Evolutionary conservation across 768 basidiomycete species (phyloP), one percentile per base, ranked within the genome.

Genomic region (Pleurotus tuber-regium): DNA sequence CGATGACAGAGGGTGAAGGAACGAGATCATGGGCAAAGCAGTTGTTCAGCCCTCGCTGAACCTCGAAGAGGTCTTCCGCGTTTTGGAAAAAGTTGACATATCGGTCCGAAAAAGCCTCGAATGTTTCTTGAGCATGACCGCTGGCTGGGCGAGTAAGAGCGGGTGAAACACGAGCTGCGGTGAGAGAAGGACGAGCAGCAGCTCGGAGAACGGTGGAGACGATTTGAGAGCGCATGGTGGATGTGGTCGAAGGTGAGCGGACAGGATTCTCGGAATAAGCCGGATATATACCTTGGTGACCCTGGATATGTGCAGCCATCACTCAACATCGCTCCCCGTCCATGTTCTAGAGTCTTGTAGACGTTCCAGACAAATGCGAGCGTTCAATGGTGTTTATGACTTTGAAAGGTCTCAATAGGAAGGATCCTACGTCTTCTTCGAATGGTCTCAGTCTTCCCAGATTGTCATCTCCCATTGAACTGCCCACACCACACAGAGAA

Each of bases 1-100:
- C 92, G 50, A 95, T 73, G 61, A 96, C 91, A 50, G 76, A 67
- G 23, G 91, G 81, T 1, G 90, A 82, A 4, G 93, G 93, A 11
- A 97, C 94, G 57, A 97, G 83, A 70, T 99, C 97, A 70, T 98
- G 96, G 2, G 97, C 92, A 68, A 99, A 99, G 76, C 95, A 98
- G 80, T 99, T 99, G 80, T 99, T 98, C 63, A 99, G 77, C 31
- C 97, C 97, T 44, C 97, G 91, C 73, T 99, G 96, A 57, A 99
- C 89, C 77, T 99, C 97, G 66, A 99, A 99, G 52, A 98, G 81
- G 74, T 99, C 97, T 65, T 93, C 85, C 43, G 92, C 93, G 51
- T 83, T 79, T 65, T 89, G 73, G 81, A 99, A 99, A 73, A 99
- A 99, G 58, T 77, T 77, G 64, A 93, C 86, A 73, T 98, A 98